Conservation (phyloP, 1,139 yeast genomes). For the Scheffersomyces quercinus region DNA sequence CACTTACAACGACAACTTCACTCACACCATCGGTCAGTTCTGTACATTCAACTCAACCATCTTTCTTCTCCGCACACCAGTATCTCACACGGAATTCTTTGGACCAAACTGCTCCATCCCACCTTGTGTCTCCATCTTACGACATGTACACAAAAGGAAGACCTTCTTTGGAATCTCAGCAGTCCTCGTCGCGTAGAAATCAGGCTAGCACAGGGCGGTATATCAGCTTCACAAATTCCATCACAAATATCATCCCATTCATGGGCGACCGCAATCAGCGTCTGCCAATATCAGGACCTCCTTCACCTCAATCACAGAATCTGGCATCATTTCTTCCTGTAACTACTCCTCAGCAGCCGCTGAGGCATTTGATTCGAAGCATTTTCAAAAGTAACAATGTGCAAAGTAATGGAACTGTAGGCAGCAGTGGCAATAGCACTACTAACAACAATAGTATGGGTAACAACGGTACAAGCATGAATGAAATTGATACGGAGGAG, state of each 20-base stretch:
- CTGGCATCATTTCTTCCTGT: slow-evolving; percentile 6
- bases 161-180: slow-evolving; percentile 29
- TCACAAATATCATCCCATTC: slow-evolving; percentile 45
- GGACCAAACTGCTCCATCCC: slow-evolving; percentile 35
- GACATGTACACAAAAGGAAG: slow-evolving; percentile 29
- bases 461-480: slow-evolving; percentile 2
- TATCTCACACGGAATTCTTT: slow-evolving; percentile 39
- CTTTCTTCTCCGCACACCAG: slow-evolving; percentile 49
- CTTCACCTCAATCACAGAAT: slow-evolving; percentile 10
- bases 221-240: slow-evolving; percentile 38
- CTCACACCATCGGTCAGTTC: slow-evolving; percentile 45
- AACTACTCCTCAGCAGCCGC: slow-evolving; percentile 21
- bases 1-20: slow-evolving; percentile 48
- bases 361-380: slow-evolving; percentile 40
- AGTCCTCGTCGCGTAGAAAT: slow-evolving; percentile 16
- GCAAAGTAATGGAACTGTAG: neutral
- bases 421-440: neutral
- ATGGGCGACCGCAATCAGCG: slow-evolving; percentile 41
- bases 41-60: slow-evolving; percentile 45
- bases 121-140: slow-evolving; percentile 33
- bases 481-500: slow-evolving; percentile 1
- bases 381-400: slow-evolving; percentile 36
- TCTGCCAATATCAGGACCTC: slow-evolving; percentile 22
- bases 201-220: slow-evolving; percentile 25
- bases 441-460: slow-evolving; percentile 6